Percentiles rank a stretch among this genome's conserved stretches.
phyloP scores from a whole-genome alignment of 805 yeast species.

The Ogataea methanolica region DNA sequence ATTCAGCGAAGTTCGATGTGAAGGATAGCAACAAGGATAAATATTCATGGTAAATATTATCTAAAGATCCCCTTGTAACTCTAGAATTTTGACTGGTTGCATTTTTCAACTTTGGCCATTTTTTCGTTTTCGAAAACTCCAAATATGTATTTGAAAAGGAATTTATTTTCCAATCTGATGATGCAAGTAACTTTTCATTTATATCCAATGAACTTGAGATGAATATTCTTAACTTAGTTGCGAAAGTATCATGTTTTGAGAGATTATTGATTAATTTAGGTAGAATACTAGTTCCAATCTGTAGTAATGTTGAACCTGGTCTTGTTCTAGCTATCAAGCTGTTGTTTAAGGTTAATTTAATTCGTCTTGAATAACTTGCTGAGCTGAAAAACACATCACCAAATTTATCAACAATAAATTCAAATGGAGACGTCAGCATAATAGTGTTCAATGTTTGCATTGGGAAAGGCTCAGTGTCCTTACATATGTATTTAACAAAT shows the following conservation, averaged over 20 bases:
- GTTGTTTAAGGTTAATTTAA: slow-evolving; percentile 21
- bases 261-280: slow-evolving; percentile 17
- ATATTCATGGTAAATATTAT: slow-evolving; percentile 14
- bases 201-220: slow-evolving; percentile 24
- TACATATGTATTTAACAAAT: slow-evolving; percentile 4
- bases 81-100: not conserved
- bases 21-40: slow-evolving; percentile 12
- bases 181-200: slow-evolving; percentile 25
- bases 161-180: slow-evolving; percentile 26
- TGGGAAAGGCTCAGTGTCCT: slow-evolving; percentile 13
- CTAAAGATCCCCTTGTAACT: slow-evolving; percentile 5
- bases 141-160: slow-evolving; percentile 13
- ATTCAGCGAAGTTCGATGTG: slow-evolving; percentile 12
- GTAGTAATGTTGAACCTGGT: slow-evolving; percentile 29
- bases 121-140: slow-evolving; percentile 14
- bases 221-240: slow-evolving; percentile 19
- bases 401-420: slow-evolving; percentile 18
- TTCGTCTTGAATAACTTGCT: slow-evolving; percentile 10
- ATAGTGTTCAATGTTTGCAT: slow-evolving; percentile 25
- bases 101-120: slow-evolving; percentile 11
- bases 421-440: slow-evolving; percentile 16
- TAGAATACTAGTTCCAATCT: slow-evolving; percentile 23
- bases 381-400: slow-evolving; percentile 17
- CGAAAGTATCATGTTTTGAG: slow-evolving; percentile 19
- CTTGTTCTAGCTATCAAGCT: slow-evolving; percentile 26